These are phyloP conservation scores for Alnus rubra DNA, from an alignment of 306 rosid genomes.

Conservation along the genomic window DNA sequence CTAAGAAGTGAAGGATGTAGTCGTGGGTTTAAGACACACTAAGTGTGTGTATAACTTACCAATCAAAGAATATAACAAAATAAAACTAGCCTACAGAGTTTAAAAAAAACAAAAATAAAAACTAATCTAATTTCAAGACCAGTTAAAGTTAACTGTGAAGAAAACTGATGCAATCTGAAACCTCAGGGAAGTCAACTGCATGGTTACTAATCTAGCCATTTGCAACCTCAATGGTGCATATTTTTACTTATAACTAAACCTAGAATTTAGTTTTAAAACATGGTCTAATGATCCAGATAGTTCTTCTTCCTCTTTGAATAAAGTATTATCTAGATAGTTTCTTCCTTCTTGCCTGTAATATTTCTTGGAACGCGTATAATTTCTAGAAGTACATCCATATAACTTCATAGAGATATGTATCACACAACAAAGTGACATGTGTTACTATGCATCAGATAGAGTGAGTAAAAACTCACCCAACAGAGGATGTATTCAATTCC, in stretches of 20 bases:
- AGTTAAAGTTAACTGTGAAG: background rate
- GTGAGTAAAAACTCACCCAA: constrained; percentile 57
- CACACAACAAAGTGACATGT: background rate
- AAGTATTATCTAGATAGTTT: background rate
- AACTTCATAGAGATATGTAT: background rate
- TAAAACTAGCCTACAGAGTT: background rate
- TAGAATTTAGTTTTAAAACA: background rate
- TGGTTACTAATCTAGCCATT: background rate
- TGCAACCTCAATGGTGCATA: background rate
- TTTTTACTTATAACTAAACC: background rate
- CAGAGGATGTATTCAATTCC: constrained; percentile 62
- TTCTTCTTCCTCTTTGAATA: background rate
- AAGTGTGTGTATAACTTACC: background rate
- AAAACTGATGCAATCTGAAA: background rate
- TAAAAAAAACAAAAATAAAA: background rate
- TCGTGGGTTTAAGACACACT: background rate
- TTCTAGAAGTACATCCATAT: background rate
- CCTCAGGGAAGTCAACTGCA: background rate
- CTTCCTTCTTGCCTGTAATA: background rate
- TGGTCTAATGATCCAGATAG: background rate
- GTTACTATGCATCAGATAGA: background rate
- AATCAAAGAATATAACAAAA: background rate
- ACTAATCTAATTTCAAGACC: background rate
- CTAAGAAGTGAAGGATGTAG: background rate
- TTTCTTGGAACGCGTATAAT: background rate